phyloP scores from a whole-genome alignment of 2,329 filamentous ascomycete species.

The Aspergillaceae sp. region DNA sequence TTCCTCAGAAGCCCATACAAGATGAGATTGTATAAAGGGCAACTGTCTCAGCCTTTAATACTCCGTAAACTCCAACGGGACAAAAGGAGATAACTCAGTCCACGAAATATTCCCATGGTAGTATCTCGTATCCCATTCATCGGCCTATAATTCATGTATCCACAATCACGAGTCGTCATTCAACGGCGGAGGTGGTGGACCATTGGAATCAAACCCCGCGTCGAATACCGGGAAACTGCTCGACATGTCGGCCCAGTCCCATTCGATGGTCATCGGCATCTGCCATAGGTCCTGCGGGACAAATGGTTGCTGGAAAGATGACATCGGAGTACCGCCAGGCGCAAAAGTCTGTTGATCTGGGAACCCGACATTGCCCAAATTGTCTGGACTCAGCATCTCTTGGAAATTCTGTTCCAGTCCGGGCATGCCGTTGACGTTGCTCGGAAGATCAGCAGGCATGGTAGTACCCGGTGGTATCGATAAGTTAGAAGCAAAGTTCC shows the following conservation, averaged over 20 bases:
- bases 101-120: not conserved
- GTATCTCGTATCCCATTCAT: slow-evolving; percentile 1
- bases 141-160: slow-evolving; percentile 7
- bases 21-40: not conserved
- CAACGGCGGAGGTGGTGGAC: slow-evolving; percentile 11
- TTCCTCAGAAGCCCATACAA: not conserved
- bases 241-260: slow-evolving; percentile 59
- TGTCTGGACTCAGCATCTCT: slow-evolving; percentile 30
- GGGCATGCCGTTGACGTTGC: slow-evolving; percentile 20
- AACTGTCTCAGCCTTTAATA: not conserved
- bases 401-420: slow-evolving; percentile 27
- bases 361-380: slow-evolving; percentile 26
- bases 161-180: slow-evolving; percentile 17
- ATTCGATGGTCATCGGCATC: slow-evolving; percentile 92
- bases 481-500: slow-evolving; percentile 18
- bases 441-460: slow-evolving; percentile 16
- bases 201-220: slow-evolving; percentile 12
- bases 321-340: slow-evolving; percentile 24
- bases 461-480: slow-evolving; percentile 14
- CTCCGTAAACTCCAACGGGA: slow-evolving; percentile 4
- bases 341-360: slow-evolving; percentile 23
- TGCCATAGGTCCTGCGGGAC: slow-evolving; percentile 91
- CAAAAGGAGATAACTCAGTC: not conserved
- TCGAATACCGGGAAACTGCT: slow-evolving; percentile 30
- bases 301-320: slow-evolving; percentile 69